phyloP scores from a whole-genome alignment of 805 yeast genomes.

The Metschnikowia gruessii region DNA sequence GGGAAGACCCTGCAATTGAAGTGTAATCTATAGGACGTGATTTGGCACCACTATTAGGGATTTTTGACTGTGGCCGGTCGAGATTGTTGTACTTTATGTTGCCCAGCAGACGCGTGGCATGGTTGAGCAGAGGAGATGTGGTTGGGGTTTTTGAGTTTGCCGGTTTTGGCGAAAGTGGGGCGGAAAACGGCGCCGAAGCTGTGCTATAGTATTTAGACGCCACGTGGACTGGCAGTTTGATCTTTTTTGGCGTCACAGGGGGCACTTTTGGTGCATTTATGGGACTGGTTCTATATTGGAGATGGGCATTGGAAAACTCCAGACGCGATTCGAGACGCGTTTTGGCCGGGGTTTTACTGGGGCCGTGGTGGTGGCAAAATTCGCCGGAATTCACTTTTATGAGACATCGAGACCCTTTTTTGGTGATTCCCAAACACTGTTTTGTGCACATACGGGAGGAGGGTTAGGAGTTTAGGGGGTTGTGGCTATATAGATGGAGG shows the following conservation, averaged over 20 bases:
- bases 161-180: background rate
- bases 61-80: slow-evolving; percentile 2
- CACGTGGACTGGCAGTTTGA: background rate
- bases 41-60: background rate
- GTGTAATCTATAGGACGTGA: slow-evolving; percentile 4
- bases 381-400: slow-evolving; percentile 14
- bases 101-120: background rate
- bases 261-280: background rate
- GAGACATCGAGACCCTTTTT: slow-evolving; percentile 16
- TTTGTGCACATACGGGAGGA: slow-evolving; percentile 8
- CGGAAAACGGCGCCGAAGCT: background rate
- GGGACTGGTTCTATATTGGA: background rate
- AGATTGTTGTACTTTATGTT: slow-evolving; percentile 8
- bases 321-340: slow-evolving; percentile 8
- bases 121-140: background rate
- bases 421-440: slow-evolving; percentile 19
- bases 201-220: slow-evolving; percentile 8
- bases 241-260: slow-evolving; percentile 2
- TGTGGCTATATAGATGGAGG: no score
- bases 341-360: background rate
- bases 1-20: slow-evolving; percentile 8
- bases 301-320: background rate
- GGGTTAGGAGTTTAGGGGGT: no score
- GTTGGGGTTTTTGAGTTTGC: background rate
- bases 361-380: slow-evolving; percentile 16